Conservation (phyloP, 2,329 filamentous ascomycete genomes). For the Rhinocladiella mackenziei region DNA sequence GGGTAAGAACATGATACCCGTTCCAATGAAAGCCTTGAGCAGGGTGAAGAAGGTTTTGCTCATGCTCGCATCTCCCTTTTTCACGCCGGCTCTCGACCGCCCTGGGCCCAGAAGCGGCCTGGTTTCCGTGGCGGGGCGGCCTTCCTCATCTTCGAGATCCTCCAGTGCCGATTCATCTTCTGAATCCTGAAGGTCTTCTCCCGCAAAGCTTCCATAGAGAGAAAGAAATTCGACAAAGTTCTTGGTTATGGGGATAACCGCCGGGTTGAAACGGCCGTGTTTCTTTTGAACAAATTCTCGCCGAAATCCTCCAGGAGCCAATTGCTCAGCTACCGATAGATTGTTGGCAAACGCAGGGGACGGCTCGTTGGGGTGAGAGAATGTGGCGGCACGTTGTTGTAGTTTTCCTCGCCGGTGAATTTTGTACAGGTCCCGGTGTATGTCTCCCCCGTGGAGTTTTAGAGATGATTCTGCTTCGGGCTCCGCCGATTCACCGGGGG, state of each 20-base stretch:
- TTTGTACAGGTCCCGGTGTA: slow-evolving; percentile 73
- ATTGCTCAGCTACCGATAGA: slow-evolving; percentile 43
- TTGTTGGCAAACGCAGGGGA: slow-evolving; percentile 36
- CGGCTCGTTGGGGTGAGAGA: slow-evolving; percentile 50
- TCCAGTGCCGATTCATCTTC: slow-evolving; percentile 53
- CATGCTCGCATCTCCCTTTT: slow-evolving; percentile 61
- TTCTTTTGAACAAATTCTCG: slow-evolving; percentile 46
- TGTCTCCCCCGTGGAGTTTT: slow-evolving; percentile 69
- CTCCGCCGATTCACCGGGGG: neutral
- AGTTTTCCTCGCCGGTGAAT: slow-evolving; percentile 57
- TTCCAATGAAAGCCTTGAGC: slow-evolving; percentile 73
- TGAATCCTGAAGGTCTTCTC: slow-evolving; percentile 61
- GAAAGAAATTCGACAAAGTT: slow-evolving; percentile 74
- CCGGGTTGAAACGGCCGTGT: slow-evolving; percentile 24
- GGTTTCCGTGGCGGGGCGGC: slow-evolving; percentile 49
- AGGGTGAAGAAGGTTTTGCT: slow-evolving; percentile 73
- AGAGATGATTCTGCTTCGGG: slow-evolving; percentile 56
- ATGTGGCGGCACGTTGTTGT: slow-evolving; percentile 61
- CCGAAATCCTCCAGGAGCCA: slow-evolving; percentile 52
- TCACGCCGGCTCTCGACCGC: slow-evolving; percentile 38
- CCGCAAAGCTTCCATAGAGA: slow-evolving; percentile 71
- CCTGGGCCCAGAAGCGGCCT: slow-evolving; percentile 59
- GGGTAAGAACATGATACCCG: slow-evolving; percentile 76
- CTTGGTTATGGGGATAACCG: slow-evolving; percentile 52
- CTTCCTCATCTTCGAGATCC: slow-evolving; percentile 51